These are phyloP conservation scores for Dryadomyces quercivorus DNA, from an alignment of 2,329 filamentous ascomycete species.

Conservation along the genomic window DNA sequence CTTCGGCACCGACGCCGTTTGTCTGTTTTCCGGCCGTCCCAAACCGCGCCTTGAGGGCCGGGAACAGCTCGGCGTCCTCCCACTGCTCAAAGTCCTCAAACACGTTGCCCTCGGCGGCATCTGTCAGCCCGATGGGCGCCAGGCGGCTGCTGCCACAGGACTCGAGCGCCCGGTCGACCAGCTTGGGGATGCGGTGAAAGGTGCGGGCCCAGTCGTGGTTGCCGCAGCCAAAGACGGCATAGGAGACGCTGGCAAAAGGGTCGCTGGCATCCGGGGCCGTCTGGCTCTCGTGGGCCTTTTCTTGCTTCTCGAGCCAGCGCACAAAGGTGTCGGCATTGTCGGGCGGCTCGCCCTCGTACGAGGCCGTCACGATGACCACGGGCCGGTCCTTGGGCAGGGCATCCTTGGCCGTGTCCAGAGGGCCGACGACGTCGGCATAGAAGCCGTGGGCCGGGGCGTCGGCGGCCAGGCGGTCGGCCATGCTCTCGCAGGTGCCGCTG, in stretches of 20 bases:
- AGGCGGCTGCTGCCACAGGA: constrained; percentile 33
- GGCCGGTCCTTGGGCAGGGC: constrained; percentile 48
- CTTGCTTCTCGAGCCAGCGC: constrained; percentile 42
- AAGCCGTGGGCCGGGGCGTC: constrained; percentile 19
- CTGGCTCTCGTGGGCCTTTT: constrained; percentile 17
- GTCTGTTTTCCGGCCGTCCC: constrained; percentile 5
- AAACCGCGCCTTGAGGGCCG: constrained; percentile 33
- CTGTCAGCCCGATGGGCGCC: constrained; percentile 39
- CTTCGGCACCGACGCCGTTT: neutral
- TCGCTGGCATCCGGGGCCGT: neutral
- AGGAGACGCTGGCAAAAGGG: constrained; percentile 41
- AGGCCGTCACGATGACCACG: constrained; percentile 52
- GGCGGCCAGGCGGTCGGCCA: constrained; percentile 50
- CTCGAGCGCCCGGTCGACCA: constrained; percentile 43
- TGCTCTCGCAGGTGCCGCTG: constrained; percentile 45
- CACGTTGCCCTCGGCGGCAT: constrained; percentile 52
- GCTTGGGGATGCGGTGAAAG: constrained; percentile 54
- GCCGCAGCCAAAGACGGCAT: constrained; percentile 58
- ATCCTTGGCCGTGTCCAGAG: constrained; percentile 60
- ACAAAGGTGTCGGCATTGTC: constrained; percentile 61
- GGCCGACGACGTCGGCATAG: constrained; percentile 27
- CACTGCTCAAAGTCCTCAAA: constrained; percentile 56
- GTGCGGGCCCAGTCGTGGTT: constrained; percentile 41
- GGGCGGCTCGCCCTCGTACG: constrained; percentile 63
- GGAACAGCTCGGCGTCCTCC: constrained; percentile 45